A percentile compares a stretch with the other conserved stretches of the same genome.
phyloP scores from a whole-genome alignment of 2,329 filamentous ascomycete species.

The Cordyceps farinosa region DNA sequence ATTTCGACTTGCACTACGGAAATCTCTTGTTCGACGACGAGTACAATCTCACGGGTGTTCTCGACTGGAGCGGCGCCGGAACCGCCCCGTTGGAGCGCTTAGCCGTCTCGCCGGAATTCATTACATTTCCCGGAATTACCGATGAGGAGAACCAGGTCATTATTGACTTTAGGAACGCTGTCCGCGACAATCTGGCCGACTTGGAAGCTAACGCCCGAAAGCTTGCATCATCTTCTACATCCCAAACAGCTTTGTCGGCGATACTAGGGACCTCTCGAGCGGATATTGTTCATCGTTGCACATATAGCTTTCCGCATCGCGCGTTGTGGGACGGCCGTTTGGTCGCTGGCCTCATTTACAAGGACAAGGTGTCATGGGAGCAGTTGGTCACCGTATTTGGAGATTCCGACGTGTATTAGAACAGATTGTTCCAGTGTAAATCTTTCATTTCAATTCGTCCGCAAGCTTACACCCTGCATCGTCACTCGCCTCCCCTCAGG shows the following conservation, averaged over 20 bases:
- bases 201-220: background rate
- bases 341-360: conserved; percentile 24
- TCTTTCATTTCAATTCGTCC: too few species aligned
- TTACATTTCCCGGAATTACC: too few species aligned
- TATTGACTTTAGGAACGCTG: background rate
- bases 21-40: conserved; percentile 42
- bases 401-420: background rate
- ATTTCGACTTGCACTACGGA: too few species aligned
- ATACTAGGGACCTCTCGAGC: conserved; percentile 24
- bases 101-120: too few species aligned
- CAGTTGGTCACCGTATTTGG: conserved; percentile 25
- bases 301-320: conserved; percentile 22
- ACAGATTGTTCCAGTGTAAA: background rate
- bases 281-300: conserved; percentile 23
- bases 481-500: too few species aligned
- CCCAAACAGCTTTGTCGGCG: conserved; percentile 23
- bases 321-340: conserved; percentile 21
- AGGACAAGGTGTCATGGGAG: conserved; percentile 24
- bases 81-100: too few species aligned
- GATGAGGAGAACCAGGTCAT: background rate
- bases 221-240: background rate
- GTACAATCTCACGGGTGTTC: conserved; percentile 35
- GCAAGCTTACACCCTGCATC: too few species aligned
- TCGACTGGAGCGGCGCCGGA: conserved; percentile 34
- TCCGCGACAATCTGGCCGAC: background rate